Conservation (phyloP, 2,329 filamentous ascomycete species). For the Penicillium fuscoglaucum region DNA sequence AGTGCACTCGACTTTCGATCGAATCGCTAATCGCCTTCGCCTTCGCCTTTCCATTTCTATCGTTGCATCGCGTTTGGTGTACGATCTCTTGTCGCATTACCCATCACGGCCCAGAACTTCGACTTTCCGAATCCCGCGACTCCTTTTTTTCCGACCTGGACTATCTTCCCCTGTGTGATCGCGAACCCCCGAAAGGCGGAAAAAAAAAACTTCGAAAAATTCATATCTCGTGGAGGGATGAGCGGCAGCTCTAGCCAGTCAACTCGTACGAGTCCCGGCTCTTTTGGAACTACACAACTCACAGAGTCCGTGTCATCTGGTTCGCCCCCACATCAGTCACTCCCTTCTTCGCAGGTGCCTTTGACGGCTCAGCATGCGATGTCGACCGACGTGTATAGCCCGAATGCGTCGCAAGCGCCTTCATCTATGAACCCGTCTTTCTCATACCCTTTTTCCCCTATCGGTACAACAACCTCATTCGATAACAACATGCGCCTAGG, state of each 20-base stretch:
- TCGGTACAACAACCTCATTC: slow-evolving; percentile 40
- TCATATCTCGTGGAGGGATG: slow-evolving; percentile 36
- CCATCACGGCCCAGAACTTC: slow-evolving; percentile 13
- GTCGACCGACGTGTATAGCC: slow-evolving; percentile 46
- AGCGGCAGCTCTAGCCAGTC: slow-evolving; percentile 45
- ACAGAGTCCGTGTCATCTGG: slow-evolving; percentile 43
- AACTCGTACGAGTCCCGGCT: slow-evolving; percentile 45
- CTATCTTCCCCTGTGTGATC: slow-evolving; percentile 16
- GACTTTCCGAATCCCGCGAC: slow-evolving; percentile 1
- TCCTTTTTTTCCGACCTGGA: slow-evolving; percentile 6
- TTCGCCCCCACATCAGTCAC: slow-evolving; percentile 39
- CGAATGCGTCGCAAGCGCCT: slow-evolving; percentile 38
- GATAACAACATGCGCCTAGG: slow-evolving; percentile 40
- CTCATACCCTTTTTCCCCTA: slow-evolving; percentile 40
- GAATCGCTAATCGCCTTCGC: slow-evolving; percentile 20
- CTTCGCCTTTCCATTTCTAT: slow-evolving; percentile 7
- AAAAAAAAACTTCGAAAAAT: slow-evolving; percentile 2
- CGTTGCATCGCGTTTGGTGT: slow-evolving; percentile 14
- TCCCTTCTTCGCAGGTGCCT: slow-evolving; percentile 37
- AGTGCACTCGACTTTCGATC: slow-evolving; percentile 17
- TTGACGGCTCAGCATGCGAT: slow-evolving; percentile 45
- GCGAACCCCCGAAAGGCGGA: slow-evolving; percentile 11
- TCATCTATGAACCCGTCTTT: slow-evolving; percentile 38
- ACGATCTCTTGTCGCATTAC: slow-evolving; percentile 15
- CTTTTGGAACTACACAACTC: slow-evolving; percentile 41